A percentile compares a stretch with the other conserved stretches of the same genome.
Evolutionary conservation across 148 eudicot species (phyloP).

Genomic region (Mesembryanthemum crystallinum): DNA sequence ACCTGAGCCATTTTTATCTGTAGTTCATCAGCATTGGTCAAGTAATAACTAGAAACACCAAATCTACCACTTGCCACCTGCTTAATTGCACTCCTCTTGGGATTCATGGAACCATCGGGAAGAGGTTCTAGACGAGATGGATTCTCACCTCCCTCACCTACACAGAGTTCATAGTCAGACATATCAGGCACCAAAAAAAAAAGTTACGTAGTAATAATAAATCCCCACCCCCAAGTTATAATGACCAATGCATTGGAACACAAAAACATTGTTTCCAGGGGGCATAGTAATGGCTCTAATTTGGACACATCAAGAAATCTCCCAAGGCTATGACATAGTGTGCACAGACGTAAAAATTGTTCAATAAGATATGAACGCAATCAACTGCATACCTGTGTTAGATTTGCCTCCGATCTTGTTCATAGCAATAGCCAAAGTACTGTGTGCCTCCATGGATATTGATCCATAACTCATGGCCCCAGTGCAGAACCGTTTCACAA

Average conservation of each 20-base stretch:
- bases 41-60: slow-evolving; percentile 97
- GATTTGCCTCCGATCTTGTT: slow-evolving; percentile 97
- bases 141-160: slow-evolving; percentile 99
- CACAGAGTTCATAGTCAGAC: slow-evolving; percentile 17
- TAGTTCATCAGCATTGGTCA: slow-evolving; percentile 95
- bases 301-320: background rate
- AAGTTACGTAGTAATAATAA: background rate
- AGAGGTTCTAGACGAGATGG: slow-evolving; percentile 94
- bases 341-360: background rate
- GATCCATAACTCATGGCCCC: slow-evolving; percentile 99
- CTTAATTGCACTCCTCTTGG: slow-evolving; percentile 89
- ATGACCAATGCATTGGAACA: too few relatives aligned
- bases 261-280: background rate
- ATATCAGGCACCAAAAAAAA: background rate
- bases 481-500: slow-evolving; percentile 94
- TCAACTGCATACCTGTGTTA: slow-evolving; percentile 65
- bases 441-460: slow-evolving; percentile 92
- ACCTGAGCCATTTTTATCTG: slow-evolving; percentile 99
- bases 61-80: slow-evolving; percentile 99
- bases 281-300: background rate
- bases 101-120: slow-evolving; percentile 89
- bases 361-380: background rate
- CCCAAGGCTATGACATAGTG: background rate
- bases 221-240: too few relatives aligned
- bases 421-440: slow-evolving; percentile 93